Percentiles rank a stretch among this genome's conserved stretches.
Evolutionary conservation across 768 basidiomycete genomes (phyloP).

Genomic region (Calocybe gangraenosa): DNA sequence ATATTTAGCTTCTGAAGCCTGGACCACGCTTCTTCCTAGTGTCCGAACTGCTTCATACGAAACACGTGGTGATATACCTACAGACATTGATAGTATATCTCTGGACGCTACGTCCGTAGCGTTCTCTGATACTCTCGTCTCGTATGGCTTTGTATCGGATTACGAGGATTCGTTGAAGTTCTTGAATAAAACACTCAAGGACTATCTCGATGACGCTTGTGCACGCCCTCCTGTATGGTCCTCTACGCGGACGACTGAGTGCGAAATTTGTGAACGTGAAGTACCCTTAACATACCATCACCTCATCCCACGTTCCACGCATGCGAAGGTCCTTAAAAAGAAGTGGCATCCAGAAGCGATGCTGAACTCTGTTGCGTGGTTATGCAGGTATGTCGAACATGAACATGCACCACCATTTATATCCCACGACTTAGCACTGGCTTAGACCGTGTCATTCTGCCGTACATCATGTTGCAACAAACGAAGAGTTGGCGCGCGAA

Average conservation of each 20-base stretch:
- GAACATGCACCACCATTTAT: background rate
- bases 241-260: slow-evolving; percentile 46
- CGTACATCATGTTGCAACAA: slow-evolving; percentile 46
- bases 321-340: slow-evolving; percentile 52
- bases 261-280: slow-evolving; percentile 57
- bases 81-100: slow-evolving; percentile 29
- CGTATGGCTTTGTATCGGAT: slow-evolving; percentile 42
- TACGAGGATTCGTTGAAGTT: slow-evolving; percentile 35
- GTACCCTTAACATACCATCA: slow-evolving; percentile 60
- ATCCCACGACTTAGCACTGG: background rate
- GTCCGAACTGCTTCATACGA: slow-evolving; percentile 37
- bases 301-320: slow-evolving; percentile 50
- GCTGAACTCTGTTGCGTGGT: slow-evolving; percentile 57
- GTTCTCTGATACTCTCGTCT: slow-evolving; percentile 46
- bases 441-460: slow-evolving; percentile 47
- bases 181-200: slow-evolving; percentile 34
- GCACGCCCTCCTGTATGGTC: slow-evolving; percentile 51
- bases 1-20: slow-evolving; percentile 49
- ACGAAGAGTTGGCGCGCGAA: slow-evolving; percentile 46
- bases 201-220: slow-evolving; percentile 41
- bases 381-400: slow-evolving; percentile 38
- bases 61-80: slow-evolving; percentile 24
- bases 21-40: slow-evolving; percentile 35
- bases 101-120: slow-evolving; percentile 36
- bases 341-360: slow-evolving; percentile 51